Conservation (phyloP, 306 rosid species). For the Rosa rugosa region DNA sequence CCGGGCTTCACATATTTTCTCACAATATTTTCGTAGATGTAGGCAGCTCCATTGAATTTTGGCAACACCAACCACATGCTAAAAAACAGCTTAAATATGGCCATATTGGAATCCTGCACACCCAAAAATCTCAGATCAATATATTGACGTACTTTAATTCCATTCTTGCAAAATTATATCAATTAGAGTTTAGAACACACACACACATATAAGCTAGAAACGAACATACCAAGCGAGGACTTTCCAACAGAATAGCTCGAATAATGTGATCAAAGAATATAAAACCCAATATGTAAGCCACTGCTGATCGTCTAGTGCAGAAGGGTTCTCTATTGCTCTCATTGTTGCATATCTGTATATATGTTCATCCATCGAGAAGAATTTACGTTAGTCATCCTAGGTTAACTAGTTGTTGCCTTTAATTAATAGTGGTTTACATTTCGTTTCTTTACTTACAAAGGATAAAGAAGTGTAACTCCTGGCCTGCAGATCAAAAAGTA, state of each 20-base stretch:
- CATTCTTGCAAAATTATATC: not conserved
- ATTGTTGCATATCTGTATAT: constrained; percentile 71
- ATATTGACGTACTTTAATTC: not conserved
- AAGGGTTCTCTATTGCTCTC: constrained; percentile 90
- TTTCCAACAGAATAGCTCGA: constrained; percentile 71
- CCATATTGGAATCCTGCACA: constrained; percentile 81
- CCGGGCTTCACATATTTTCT: constrained; percentile 66
- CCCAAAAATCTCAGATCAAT: not conserved
- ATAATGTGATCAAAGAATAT: constrained; percentile 73
- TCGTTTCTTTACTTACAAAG: constrained; percentile 64
- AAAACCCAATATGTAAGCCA: constrained; percentile 95
- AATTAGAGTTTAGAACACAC: not conserved
- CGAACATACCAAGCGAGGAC: constrained; percentile 61
- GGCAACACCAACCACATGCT: constrained; percentile 91
- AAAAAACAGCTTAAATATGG: constrained; percentile 68
- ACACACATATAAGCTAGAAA: not conserved
- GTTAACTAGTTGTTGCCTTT: not conserved
- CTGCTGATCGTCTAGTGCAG: constrained; percentile 86
- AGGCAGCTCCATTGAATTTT: constrained; percentile 87
- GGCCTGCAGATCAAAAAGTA: constrained; percentile 56
- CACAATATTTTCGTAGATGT: constrained; percentile 66
- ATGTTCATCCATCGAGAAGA: not conserved
- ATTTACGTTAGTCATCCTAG: not conserved
- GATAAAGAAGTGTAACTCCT: constrained; percentile 81
- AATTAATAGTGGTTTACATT: not conserved